Evolutionary conservation across 2,329 filamentous ascomycete species (phyloP), one percentile per base, ranked within the genome.

Genomic region (Paracoccidioides brasiliensis): DNA sequence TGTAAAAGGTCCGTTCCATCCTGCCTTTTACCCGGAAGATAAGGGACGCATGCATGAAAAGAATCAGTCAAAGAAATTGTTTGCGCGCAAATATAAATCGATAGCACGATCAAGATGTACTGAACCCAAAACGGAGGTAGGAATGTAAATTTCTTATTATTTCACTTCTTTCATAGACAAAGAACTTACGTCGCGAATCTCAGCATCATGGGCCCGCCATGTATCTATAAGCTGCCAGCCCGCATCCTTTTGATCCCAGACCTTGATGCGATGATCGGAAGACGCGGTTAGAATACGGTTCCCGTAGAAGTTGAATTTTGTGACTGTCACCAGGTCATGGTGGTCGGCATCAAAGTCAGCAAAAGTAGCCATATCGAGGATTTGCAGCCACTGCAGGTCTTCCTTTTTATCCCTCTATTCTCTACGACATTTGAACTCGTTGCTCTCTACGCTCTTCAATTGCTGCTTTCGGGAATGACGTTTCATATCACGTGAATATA

Each of bases 221-320:
- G 82, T 89, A 72, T 97, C 91, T 67, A 84, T 86, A 41, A 93
- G 74, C 53, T 81, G 79, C 88, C 90, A 95, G 56, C 81, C 76
- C 44, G 83, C 82, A 63, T 89, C 85, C 61, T 84, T 77, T 56
- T 79, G 83, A 66, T 93, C 85, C 79, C 91, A 96, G 59, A 96
- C 86, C 67, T 90, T 89, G 65, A 97, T 85, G 69, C 86, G 88
- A 69, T 95, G 91, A 70, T 97, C 91, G 15, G 91, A 88, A 15
- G 89, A 93, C 38, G 89, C 90, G 2, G 90, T 93, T 44, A 90
- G 87, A 76, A 91, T 90, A 63, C 90, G 87, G 64, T 89, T 90
- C 63, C 90, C 91, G 69, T 95, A 95, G 62, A 84, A 84, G 71
- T 96, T 96, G 78, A 94, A 95, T 62, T 88, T 85, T 58, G 91